Evolutionary conservation across 257 asterid species (phyloP), one percentile per base, ranked within the genome.

Genomic region (Agastache rugosa): DNA sequence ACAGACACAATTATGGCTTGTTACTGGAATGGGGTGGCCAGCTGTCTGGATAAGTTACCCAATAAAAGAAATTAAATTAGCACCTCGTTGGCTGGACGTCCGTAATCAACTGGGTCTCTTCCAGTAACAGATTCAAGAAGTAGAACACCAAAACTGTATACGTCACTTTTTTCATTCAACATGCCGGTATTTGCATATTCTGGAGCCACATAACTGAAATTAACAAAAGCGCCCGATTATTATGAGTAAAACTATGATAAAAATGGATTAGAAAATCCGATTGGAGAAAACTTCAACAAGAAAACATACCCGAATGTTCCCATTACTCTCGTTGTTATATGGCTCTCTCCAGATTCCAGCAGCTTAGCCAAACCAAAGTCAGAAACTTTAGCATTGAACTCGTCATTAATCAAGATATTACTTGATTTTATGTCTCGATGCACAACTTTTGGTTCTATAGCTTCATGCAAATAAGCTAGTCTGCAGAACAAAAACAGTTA

Each of bases 381-480:
- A 34, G 99, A 94, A 81, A 92, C 93, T 82, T 94, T 94, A 69
- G 95, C 87, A 48, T 94, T 89, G 85, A 94, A 94, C 60, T 86
- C 96, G 1, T 79, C 80, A 37, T 92, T 96, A 61, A 94, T 90
- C 89, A 94, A 83, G 83, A 94, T 94, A 81, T 94, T 94, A 77
- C 99, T 94, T 63, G 99, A 94, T 87, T 94, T 94, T 71, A 94
- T 92, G 85, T 94, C 99, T 31, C 99, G 96, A 45, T 94, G 99
- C 29, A 94, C 81, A 19, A 94, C 99, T 84, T 94, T 94, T 9
- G 99, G 99, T 76, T 94, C 99, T 76, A 94, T 89, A 67, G 99
- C 93, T 81, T 94, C 99, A 5, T 94, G 99, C 85, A 94, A 81
- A 86, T 92, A 94, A 39, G 99, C 95, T 72, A 94, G 96, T 81